Evolutionary conservation across 1,139 yeast genomes (phyloP).

Genomic region (Yamadazyma epiphylla): DNA sequence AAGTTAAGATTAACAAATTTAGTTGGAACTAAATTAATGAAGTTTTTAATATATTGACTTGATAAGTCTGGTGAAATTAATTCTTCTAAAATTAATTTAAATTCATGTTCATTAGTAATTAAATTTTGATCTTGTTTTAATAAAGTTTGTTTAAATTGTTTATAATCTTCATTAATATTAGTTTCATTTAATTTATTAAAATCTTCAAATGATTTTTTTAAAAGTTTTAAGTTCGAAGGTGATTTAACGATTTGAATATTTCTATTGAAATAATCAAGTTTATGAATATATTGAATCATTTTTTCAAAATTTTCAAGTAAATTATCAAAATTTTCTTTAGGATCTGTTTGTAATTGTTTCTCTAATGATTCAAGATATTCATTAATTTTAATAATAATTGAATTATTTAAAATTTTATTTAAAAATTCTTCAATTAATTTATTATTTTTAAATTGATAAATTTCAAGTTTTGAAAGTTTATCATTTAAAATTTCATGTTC

Average conservation of each 20-base stretch:
- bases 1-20: slow-evolving; percentile 9
- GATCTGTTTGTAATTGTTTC: slow-evolving; percentile 4
- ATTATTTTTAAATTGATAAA: slow-evolving; percentile 4
- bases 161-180: slow-evolving; percentile 3
- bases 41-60: slow-evolving; percentile 7
- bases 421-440: slow-evolving; percentile 7
- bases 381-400: slow-evolving; percentile 11
- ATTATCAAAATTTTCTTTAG: slow-evolving; percentile 4
- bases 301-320: slow-evolving; percentile 13
- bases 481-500: slow-evolving; percentile 3
- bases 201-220: background rate
- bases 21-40: slow-evolving; percentile 14
- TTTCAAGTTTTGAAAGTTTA: slow-evolving; percentile 8
- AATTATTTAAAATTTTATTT: slow-evolving; percentile 6
- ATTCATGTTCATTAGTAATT: slow-evolving; percentile 13
- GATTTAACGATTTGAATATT: slow-evolving; percentile 9
- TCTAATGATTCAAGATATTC: slow-evolving; percentile 10
- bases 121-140: slow-evolving; percentile 10
- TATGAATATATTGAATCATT: slow-evolving; percentile 12
- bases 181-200: background rate
- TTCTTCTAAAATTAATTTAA: slow-evolving; percentile 9
- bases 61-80: slow-evolving; percentile 10
- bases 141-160: slow-evolving; percentile 8
- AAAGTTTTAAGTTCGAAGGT: slow-evolving; percentile 7
- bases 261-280: slow-evolving; percentile 14